These are phyloP conservation scores for Macrotyloma uniflorum DNA, from an alignment of 306 rosid genomes.

Conservation along the genomic window DNA sequence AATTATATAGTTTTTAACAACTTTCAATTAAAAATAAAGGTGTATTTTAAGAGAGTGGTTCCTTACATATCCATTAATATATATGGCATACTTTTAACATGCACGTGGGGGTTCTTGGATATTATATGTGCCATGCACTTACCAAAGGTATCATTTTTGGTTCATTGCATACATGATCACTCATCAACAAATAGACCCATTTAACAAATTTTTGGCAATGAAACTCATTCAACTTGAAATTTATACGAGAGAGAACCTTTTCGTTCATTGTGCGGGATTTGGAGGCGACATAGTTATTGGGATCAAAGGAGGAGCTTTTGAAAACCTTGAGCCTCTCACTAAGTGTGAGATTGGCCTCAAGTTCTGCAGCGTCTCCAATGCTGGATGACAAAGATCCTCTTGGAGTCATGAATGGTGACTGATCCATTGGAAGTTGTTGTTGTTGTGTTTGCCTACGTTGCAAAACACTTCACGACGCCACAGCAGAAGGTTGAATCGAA, in stretches of 20 bases:
- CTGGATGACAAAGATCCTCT: conserved; percentile 61
- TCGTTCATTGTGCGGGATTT: conserved; percentile 81
- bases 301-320: conserved; percentile 69
- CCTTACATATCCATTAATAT: not conserved
- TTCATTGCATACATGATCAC: not conserved
- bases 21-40: not conserved
- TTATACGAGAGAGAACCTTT: conserved; percentile 50
- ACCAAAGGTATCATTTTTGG: not conserved
- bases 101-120: not conserved
- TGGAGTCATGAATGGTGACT: conserved; percentile 41
- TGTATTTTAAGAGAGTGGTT: not conserved
- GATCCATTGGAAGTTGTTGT: conserved; percentile 44
- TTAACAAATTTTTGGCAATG: not conserved
- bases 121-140: not conserved
- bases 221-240: not conserved
- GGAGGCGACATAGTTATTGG: conserved; percentile 64
- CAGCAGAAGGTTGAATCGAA: not conserved
- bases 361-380: conserved; percentile 55
- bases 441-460: not conserved
- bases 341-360: conserved; percentile 67
- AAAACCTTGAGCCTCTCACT: conserved; percentile 70
- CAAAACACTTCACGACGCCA: not conserved
- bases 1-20: not conserved
- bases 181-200: not conserved
- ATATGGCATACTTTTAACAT: not conserved